Base-by-base conservation (phyloP, 176 grass and related monocot genomes). In the Pontederia paniculata region DNA sequence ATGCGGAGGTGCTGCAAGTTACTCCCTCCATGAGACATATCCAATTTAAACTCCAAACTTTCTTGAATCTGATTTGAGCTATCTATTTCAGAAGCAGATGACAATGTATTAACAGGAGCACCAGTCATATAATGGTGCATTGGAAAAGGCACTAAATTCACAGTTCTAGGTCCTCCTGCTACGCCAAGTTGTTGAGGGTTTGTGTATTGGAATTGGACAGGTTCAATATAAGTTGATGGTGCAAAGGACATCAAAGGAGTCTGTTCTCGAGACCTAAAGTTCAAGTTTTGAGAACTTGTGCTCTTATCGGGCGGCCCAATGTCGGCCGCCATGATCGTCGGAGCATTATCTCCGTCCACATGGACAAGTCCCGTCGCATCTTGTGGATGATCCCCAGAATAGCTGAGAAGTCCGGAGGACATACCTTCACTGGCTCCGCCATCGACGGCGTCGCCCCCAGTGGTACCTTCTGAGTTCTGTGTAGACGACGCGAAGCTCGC, bases 121-220 rank as follows among this genome's bases (percentile, higher is more conserved):
- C 42, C 68, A 16, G 83, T 76, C 57, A 62, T 13, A 66, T 73
- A 88, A 23, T 70, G 63, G 59, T 76, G 81, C 56, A 74, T 70
- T 8, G 78, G 74, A 17, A 84, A 57, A 56, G 84, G 80, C 42
- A 88, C 75, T 45, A 69, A 45, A 65, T 77, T 84, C 50, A 63
- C 67, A 23, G 60, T 44, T 37, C 78, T 80, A 12, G 68, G 66
- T 9, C 42, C 57, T 22, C 72, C 77, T 51, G 5, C 72, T 2
- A 60, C 56, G 21, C 78, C 57, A 58, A 88, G 70, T 79, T 94
- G 84, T 9, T 84, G 80, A 0, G 74, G 51, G 51, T 69, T 94
- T 54, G 79, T 63, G 76, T 77, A 94, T 9, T 86, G 74, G n/a
- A 84, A 45, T 71, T 88, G 84, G 9, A 84, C 77, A 13, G 80